Evolutionary conservation across 371 early-diverging fungal genomes (phyloP), one percentile per base, ranked within the genome.

Genomic region (Mucor saturninus): DNA sequence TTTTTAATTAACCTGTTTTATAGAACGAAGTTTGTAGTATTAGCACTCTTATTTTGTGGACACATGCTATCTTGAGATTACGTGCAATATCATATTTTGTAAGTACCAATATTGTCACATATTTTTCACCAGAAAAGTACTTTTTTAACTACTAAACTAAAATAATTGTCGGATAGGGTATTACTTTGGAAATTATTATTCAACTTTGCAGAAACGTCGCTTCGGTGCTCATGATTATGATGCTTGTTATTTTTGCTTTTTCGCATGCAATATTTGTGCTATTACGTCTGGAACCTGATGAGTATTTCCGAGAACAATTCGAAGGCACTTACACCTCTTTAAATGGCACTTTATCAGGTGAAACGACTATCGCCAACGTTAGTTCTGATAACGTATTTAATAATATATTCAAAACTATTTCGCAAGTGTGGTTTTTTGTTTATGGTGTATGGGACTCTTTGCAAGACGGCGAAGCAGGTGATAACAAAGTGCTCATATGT

Each of bases 371-470:
- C 30, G 8, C 7, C 9, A 42, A 46, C n/a, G 5, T 10, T 2
- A 59, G 59, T 30, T 30, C 55, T n/a, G 26, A n/a, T 5, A 65
- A 65, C 29, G 32, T 35, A 0, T 65, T 65, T 55, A n/a, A 5
- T 8, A 40, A 60, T 10, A 13, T 45, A 2, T 65, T 60, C 15
- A 60, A 48, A n/a, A 35, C 60, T 2, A 55, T 65, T 15, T 26
- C 37, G 0, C 35, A 40, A 9, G 40, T 65, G 9, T 65, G 65
- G 65, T 56, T 60, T 21, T 60, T 65, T 11, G 49, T 65, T n/a
- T 60, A 26, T 55, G 65, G 65, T 28, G 35, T 65, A 1, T 65
- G 59, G 59, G 65, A 65, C 49, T 55, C 65, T 30, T 49, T 65
- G 5, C 54, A 13, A 10, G 40, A 30, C 14, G 65, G 65, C 4